Base-by-base conservation (phyloP, 2,329 filamentous ascomycete species). In the Myriosclerotinia curreyana region DNA sequence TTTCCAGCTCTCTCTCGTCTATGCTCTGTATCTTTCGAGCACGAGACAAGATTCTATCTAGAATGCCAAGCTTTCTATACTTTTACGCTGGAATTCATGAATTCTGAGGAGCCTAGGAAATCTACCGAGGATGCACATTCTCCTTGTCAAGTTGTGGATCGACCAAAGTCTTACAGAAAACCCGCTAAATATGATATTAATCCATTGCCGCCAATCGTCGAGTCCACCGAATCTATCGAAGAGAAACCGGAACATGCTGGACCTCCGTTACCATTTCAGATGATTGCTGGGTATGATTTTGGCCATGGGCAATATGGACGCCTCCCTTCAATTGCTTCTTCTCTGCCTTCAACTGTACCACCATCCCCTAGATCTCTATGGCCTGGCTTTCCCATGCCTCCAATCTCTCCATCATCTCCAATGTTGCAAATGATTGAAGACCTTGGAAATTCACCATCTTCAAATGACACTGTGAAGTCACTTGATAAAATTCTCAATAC, bases 141-240 rank as follows among this genome's bases (percentile, higher is more conserved):
- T 20, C n/a, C n/a, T 38, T 36, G 28, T 36, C 28, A 59, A 48
- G 42, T 58, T 12, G 8, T 48, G n/a, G 15, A 6, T 22, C 42
- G 42, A 15, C 44, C 42, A 1, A 59, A 59, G 22, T 59, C 31
- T 25, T 59, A 59, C 55, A 59, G 14, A 49, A 59, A 48, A 31
- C 55, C 55, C 7, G 55, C 42, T 25, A 58, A 48, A 58, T 58
- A 58, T 58, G 42, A 58, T 31, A 46, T 58, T 22, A 40, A 34
- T 36, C 42, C 28, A 36, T 36, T 59, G 20, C 31, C 55, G 11
- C 42, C 44, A 28, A 59, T 59, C 11, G 42, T 25, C 7, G 55
- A 59, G 44, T 53, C 50, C 20, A 53, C 9, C 42, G 42, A 59
- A 48, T 48, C 20, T 59, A 48, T 36, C 5, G n/a, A 25, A 48